These are phyloP conservation scores for Plasmodium berghei DNA, from an alignment of 169 alveolate species.

Conservation along the genomic window DNA sequence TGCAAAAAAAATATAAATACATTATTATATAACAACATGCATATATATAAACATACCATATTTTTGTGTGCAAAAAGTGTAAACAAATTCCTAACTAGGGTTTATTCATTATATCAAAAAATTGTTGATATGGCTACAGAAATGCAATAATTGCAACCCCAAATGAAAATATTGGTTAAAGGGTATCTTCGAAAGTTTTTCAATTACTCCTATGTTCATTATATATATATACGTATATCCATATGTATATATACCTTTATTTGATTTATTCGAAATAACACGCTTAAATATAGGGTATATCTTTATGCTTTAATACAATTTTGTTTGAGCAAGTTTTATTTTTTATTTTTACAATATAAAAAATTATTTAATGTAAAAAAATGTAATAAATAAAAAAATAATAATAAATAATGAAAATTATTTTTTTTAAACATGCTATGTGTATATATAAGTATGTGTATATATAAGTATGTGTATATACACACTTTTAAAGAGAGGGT, in stretches of 20 bases:
- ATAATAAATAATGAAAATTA: slow-evolving; percentile 12
- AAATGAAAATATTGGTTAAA: no score
- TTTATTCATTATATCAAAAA: no score
- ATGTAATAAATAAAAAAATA: background rate
- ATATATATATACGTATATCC: background rate
- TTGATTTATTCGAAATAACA: background rate
- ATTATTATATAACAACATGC: no score
- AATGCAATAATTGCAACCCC: no score
- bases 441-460: no score
- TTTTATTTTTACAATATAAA: slow-evolving; percentile 11
- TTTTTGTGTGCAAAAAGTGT: no score
- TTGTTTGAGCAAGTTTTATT: slow-evolving; percentile 20
- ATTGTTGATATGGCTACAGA: no score
- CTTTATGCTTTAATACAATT: background rate
- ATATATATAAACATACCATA: no score
- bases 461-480: background rate
- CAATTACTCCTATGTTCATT: background rate
- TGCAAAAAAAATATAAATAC: no score
- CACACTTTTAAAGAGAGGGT: no score
- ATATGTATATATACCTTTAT: background rate
- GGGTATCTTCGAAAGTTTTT: no score
- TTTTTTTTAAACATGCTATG: background rate
- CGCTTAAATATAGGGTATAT: background rate
- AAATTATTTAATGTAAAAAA: slow-evolving; percentile 1
- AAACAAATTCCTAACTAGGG: no score